Evolutionary conservation across 2,329 filamentous ascomycete genomes (phyloP), one percentile per base, ranked within the genome.

Genomic region (Tolypocladium sp.): DNA sequence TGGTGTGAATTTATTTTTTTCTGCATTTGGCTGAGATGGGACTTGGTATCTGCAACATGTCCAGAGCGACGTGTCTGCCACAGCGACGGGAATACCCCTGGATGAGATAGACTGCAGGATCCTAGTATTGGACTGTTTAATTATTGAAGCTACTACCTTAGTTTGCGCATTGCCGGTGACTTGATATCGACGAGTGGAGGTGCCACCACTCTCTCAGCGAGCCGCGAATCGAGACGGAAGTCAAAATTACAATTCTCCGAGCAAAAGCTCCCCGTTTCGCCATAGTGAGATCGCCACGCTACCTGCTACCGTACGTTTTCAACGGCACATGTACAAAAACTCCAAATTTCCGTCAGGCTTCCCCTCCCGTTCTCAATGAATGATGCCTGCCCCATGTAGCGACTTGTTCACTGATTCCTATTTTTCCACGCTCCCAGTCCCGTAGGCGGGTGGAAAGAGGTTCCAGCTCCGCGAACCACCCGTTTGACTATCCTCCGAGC

Each of bases 371-470:
- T 51, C 44, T 13, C 33, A 20, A 10, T 17, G 15, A 25, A 33
- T 9, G 25, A 15, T 60, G 58, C 33, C 56, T 53, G n/a, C 66
- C 67, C 35, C n/a, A n/a, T 20, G 17, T 33, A n/a, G 30, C 7
- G 49, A n/a, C 1, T 13, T n/a, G 30, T 22, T 30, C 49, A 20
- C 30, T 22, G 49, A 35, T 3, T 22, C 49, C 9, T 17, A 30
- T 13, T n/a, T 20, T 22, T 7, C 27, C 27, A 35, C 49, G 9
- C 46, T n/a, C 25, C 27, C 30, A 4, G 22, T 13, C 30, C 49
- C 33, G 27, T 8, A 20, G 30, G 27, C 8, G 5, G 2, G 30
- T n/a, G 30, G 20, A 37, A 35, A 6, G 41, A 7, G 20, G 20
- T 13, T 22, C 49, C 49, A 22, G 2, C 2, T 52, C 49, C 20